phyloP scores from a whole-genome alignment of 176 grass and related monocot species.

The Oryza nivara region DNA sequence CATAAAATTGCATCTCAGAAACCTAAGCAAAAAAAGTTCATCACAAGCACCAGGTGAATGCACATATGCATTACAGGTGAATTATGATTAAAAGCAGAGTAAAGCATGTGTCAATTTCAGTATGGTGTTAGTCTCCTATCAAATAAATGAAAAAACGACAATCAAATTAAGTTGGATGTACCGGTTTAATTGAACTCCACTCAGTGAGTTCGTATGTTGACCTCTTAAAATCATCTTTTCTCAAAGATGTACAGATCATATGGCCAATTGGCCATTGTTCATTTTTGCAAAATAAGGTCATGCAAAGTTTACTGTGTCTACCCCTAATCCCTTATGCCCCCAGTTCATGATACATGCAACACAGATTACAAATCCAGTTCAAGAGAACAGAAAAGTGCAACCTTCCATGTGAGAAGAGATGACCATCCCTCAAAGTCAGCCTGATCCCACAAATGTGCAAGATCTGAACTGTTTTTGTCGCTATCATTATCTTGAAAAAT shows the following conservation, averaged over 20 bases:
- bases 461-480: conserved; percentile 47
- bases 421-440: conserved; percentile 95
- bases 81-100: too few relatives aligned
- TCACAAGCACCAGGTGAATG: too few relatives aligned
- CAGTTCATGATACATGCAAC: not conserved
- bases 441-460: conserved; percentile 74
- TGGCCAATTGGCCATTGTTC: not conserved
- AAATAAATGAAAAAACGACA: too few relatives aligned
- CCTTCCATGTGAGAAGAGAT: conserved; percentile 96
- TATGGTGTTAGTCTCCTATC: too few relatives aligned
- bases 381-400: conserved; percentile 52
- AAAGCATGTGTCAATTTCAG: too few relatives aligned
- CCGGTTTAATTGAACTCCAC: not conserved
- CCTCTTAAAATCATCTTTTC: not conserved
- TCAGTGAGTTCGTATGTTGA: not conserved
- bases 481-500: conserved; percentile 73
- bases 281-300: not conserved
- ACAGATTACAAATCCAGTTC: not conserved
- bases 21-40: too few relatives aligned
- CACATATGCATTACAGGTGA: too few relatives aligned
- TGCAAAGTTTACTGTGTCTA: not conserved
- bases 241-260: not conserved
- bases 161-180: not conserved
- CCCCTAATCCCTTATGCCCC: not conserved
- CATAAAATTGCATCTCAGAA: not conserved